Conservation (phyloP, 176 grass and related monocot species). For the Oryza coarctata region DNA sequence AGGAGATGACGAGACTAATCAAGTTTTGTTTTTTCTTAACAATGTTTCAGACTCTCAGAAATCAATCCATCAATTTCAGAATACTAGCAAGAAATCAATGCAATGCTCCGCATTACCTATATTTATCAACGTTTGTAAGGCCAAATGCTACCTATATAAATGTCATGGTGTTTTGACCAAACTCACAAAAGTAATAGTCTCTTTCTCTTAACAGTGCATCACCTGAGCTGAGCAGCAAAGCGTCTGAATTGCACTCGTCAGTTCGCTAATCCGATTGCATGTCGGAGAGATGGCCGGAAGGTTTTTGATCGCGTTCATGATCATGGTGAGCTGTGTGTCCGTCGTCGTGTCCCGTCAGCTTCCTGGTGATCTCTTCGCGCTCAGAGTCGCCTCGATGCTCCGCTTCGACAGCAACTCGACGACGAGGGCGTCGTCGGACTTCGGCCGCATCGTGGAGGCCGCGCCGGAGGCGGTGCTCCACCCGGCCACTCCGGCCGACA, state of each 20-base stretch:
- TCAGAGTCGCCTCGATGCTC: constrained; percentile 29
- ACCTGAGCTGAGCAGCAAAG: background rate
- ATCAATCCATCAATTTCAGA: background rate
- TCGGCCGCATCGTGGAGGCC: constrained; percentile 34
- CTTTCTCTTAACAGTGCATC: background rate
- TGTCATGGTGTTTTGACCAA: constrained; percentile 15
- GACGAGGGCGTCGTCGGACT: constrained; percentile 44
- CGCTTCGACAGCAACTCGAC: constrained; percentile 33
- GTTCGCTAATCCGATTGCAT: background rate
- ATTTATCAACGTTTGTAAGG: constrained; percentile 45
- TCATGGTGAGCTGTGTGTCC: constrained; percentile 26
- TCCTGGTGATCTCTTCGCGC: constrained; percentile 22
- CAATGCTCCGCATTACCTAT: background rate
- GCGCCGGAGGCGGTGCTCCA: constrained; percentile 28
- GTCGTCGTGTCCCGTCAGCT: constrained; percentile 13
- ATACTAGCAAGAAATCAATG: background rate
- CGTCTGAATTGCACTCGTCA: background rate
- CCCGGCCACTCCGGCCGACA: constrained; percentile 31
- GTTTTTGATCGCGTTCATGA: background rate
- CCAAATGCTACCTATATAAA: constrained; percentile 34
- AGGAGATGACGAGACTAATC: background rate
- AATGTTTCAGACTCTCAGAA: background rate
- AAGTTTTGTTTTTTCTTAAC: background rate
- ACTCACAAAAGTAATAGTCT: constrained; percentile 21
- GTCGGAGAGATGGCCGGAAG: constrained; percentile 5